Evolutionary conservation across 208 protist species (phyloP).

Genomic region (Naegleria fowleri): DNA sequence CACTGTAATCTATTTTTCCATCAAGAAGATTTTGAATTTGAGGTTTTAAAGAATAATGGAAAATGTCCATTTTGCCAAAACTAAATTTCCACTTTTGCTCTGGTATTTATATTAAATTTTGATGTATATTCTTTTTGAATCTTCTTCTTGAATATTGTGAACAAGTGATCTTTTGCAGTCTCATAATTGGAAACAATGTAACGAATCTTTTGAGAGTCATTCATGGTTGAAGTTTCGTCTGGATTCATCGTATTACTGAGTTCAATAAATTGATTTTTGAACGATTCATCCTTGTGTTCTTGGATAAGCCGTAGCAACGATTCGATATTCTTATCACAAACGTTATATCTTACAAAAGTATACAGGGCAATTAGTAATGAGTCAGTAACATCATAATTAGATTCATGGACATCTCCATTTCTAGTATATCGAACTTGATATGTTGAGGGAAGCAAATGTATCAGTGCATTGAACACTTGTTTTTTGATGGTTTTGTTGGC

Average conservation of each 20-base stretch:
- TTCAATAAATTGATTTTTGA: background rate
- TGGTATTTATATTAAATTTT: background rate
- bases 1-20: conserved; percentile 52
- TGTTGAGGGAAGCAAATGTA: background rate
- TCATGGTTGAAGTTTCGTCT: background rate
- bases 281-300: background rate
- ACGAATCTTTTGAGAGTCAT: background rate
- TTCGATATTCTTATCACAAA: background rate
- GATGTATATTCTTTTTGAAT: background rate
- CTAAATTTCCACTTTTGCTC: background rate
- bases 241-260: background rate
- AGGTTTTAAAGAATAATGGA: conserved; percentile 30
- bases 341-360: background rate
- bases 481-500: background rate
- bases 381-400: conserved; percentile 10
- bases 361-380: conserved; percentile 4
- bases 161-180: background rate
- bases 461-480: background rate
- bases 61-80: conserved; percentile 46
- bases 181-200: background rate
- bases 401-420: background rate
- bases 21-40: conserved; percentile 51
- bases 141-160: background rate
- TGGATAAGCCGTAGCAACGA: background rate
- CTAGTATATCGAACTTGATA: background rate